Conservation (phyloP, 1,284 basidiomycete species). For the Marasmius oreades region DNA sequence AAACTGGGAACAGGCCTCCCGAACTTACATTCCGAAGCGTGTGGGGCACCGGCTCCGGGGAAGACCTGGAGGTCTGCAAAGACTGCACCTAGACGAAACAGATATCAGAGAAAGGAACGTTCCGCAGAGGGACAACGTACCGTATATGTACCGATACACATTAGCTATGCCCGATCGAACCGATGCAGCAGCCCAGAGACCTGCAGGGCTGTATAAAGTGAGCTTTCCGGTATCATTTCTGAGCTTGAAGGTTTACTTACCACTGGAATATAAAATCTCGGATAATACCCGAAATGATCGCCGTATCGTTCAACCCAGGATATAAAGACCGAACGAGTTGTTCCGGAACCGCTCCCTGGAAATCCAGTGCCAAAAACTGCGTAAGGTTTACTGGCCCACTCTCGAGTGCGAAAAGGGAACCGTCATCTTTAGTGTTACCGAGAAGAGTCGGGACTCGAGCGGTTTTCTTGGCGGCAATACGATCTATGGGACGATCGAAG, state of each 20-base stretch:
- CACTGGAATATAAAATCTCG: slow-evolving; percentile 13
- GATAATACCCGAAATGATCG: slow-evolving; percentile 11
- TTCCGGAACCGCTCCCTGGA: slow-evolving; percentile 2
- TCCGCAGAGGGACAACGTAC: not conserved
- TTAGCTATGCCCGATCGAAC: slow-evolving; percentile 12
- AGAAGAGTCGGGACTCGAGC: slow-evolving; percentile 15
- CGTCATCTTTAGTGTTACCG: slow-evolving; percentile 16
- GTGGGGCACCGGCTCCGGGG: slow-evolving; percentile 16
- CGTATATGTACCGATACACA: slow-evolving; percentile 17
- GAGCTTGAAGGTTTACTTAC: not conserved
- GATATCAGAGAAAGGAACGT: not conserved
- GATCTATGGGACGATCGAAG: slow-evolving; percentile 14
- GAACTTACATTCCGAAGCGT: slow-evolving; percentile 15
- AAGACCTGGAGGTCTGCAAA: slow-evolving; percentile 16
- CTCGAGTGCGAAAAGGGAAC: slow-evolving; percentile 14
- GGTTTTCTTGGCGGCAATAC: slow-evolving; percentile 8
- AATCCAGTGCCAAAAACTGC: slow-evolving; percentile 1
- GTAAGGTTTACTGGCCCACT: slow-evolving; percentile 12
- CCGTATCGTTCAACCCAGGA: slow-evolving; percentile 11
- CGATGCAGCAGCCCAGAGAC: slow-evolving; percentile 15
- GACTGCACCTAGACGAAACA: slow-evolving; percentile 12
- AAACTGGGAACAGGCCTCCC: not conserved
- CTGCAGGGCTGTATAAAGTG: slow-evolving; percentile 12
- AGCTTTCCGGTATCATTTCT: too few species aligned
- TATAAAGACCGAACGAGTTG: slow-evolving; percentile 13